A percentile compares a stretch with the other conserved stretches of the same genome.
phyloP scores from a whole-genome alignment of 2,329 filamentous ascomycete species.

The Talaromyces sp. region DNA sequence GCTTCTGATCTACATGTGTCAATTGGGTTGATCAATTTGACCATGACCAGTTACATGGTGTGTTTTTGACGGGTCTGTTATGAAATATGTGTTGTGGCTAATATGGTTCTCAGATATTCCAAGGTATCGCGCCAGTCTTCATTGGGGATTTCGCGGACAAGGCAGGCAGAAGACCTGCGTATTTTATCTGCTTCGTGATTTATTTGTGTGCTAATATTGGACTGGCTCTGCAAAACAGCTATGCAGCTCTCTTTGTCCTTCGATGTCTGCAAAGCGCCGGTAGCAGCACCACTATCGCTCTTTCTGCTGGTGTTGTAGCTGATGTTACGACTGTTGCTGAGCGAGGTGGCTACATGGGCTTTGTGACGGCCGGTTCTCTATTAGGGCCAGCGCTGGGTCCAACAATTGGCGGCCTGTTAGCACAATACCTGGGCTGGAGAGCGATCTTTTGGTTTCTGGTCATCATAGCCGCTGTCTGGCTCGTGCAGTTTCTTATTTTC shows the following conservation, averaged over 20 bases:
- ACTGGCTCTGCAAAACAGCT: conserved; percentile 31
- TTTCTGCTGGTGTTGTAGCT: conserved; percentile 34
- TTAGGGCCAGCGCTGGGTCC: conserved; percentile 31
- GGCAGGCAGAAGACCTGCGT: conserved; percentile 47
- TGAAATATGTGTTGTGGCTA: neutral
- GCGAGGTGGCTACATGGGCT: conserved; percentile 37
- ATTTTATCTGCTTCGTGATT: conserved; percentile 47
- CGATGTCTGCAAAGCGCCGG: conserved; percentile 34
- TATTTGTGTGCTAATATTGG: conserved; percentile 37
- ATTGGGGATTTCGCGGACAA: conserved; percentile 49
- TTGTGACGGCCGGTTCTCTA: conserved; percentile 27
- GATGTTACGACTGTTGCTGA: conserved; percentile 35
- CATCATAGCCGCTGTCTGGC: conserved; percentile 38
- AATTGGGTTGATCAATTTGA: conserved; percentile 35
- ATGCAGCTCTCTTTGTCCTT: conserved; percentile 29
- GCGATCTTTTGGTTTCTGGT: conserved; percentile 45
- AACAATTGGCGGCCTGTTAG: conserved; percentile 30
- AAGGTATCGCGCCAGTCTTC: conserved; percentile 50
- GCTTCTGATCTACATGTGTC: conserved; percentile 37
- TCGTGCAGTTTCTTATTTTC: conserved; percentile 29
- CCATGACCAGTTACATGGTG: conserved; percentile 47
- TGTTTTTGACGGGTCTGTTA: conserved; percentile 35
- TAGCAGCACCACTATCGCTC: conserved; percentile 36
- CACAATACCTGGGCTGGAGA: conserved; percentile 34
- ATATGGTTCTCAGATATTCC: conserved; percentile 50